These are phyloP conservation scores for Cystobasidium tubakii DNA, from an alignment of 768 basidiomycete genomes.

Conservation along the genomic window DNA sequence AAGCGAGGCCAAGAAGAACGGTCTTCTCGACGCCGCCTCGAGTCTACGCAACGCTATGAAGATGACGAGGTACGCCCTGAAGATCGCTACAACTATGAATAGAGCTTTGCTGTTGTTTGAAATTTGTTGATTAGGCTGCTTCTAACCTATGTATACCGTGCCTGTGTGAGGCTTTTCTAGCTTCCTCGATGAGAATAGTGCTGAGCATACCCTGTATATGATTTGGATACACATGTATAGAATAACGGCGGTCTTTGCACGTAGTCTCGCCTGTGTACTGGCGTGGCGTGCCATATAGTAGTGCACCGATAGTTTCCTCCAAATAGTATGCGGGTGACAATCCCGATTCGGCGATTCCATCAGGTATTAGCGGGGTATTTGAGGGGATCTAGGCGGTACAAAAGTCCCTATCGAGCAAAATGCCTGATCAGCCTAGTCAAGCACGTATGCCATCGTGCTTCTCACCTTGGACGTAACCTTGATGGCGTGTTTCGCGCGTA, in stretches of 20 bases:
- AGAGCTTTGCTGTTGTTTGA: neutral
- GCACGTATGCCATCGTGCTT: neutral
- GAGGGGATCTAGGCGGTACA: slow-evolving; percentile 28
- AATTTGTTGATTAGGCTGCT: no score
- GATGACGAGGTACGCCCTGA: neutral
- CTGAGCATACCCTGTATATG: no score
- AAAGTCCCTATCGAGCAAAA: neutral
- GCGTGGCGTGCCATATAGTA: no score
- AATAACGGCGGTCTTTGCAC: no score
- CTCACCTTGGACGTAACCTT: slow-evolving; percentile 24
- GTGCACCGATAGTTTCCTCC: no score
- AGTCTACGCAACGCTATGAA: neutral
- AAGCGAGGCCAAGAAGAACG: neutral
- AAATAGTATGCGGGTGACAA: neutral
- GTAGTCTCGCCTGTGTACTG: no score
- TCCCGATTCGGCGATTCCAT: no score
- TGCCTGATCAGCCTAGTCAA: neutral
- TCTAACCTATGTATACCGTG: neutral
- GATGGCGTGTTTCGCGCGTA: slow-evolving; percentile 36
- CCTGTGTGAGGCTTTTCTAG: no score
- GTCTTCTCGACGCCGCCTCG: neutral
- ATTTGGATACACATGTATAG: no score
- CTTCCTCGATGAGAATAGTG: no score
- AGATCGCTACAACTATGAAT: neutral
- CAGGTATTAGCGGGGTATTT: slow-evolving; percentile 15